Base-by-base conservation (phyloP, 768 basidiomycete genomes). In the Lactarius deliciosus region DNA sequence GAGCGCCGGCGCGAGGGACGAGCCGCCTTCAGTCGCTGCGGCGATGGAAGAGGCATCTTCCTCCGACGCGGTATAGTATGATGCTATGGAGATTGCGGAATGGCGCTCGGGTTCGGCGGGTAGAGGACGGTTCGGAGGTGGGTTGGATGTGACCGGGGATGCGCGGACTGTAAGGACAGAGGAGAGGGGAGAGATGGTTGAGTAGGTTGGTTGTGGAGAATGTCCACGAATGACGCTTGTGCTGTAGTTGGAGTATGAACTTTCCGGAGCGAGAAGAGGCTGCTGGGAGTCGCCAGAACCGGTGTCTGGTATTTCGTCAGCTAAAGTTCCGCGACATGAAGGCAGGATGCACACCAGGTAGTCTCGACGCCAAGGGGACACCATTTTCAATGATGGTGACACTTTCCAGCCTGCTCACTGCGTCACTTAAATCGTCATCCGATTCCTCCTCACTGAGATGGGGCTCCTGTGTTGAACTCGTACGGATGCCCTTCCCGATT, bases 21-120 rank as follows among this genome's bases (percentile, higher is more conserved):
- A 91, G 22, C 89, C 87, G 13, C 90, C 91, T 70, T 91, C 88
- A 0, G 91, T 93, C 5, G 91, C 91, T 18, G 80, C 81, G 1
- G 90, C 83, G 43, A 81, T 79, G 2, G 86, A 87, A 1, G 80
- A 53, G 2, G 22, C 43, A 3, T 45, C 75, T 34, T 79, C 71
- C 2, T 81, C 81, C 30, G 79, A 77, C 28, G 88, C 87, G 7
- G 89, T 91, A 69, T 85, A 84, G 75, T 87, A 90, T 1, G 88
- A 82, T 28, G 74, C 73, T 15, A 73, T 30, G 68, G 67, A 7
- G 74, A 71, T 8, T 73, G 70, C 40, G 28, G 71, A 65, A 28
- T 41, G 53, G 25, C 43, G 20, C 68, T 54, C 71, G 30, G 25
- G 73, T 65, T n/a, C 75, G 70, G 28, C 61, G 9, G 61, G 65